Percentiles rank a stretch among this genome's conserved stretches.
Evolutionary conservation across 2,329 filamentous ascomycete genomes (phyloP).

Genomic region (Talaromyces funiculosus): DNA sequence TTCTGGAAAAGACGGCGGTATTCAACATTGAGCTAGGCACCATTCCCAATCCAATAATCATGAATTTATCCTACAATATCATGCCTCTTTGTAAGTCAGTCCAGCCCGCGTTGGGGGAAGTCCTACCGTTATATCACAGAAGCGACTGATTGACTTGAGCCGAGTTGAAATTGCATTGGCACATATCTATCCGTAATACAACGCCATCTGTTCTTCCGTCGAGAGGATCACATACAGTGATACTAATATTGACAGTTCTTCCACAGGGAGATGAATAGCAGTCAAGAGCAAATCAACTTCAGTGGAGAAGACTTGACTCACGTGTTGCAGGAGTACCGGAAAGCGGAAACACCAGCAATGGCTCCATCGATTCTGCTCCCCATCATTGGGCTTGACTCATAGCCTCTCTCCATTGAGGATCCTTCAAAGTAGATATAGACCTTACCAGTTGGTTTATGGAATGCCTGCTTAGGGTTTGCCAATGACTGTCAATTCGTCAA

Average conservation of each 20-base stretch:
- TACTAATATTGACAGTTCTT: neutral
- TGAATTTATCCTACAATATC: too few relatives aligned
- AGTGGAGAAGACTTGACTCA: constrained; percentile 3
- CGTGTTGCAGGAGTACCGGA: constrained; percentile 6
- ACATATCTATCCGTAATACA: constrained; percentile 27
- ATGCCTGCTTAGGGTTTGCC: neutral
- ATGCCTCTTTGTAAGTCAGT: neutral
- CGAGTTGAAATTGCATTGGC: constrained; percentile 41
- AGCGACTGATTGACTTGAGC: constrained; percentile 19
- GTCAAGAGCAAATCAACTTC: neutral
- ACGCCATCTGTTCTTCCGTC: neutral
- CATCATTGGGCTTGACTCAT: constrained; percentile 45
- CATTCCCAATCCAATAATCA: constrained; percentile 50
- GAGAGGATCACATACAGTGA: neutral
- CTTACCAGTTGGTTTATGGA: neutral
- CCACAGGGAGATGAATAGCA: neutral
- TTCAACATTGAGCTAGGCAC: constrained; percentile 39
- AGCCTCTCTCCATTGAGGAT: constrained; percentile 42
- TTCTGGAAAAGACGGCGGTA: constrained; percentile 24
- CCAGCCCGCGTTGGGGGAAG: neutral
- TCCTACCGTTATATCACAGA: neutral
- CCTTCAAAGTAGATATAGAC: constrained; percentile 44
- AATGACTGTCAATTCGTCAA: constrained; percentile 3
- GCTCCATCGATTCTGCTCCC: constrained; percentile 31
- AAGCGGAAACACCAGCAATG: constrained; percentile 4